Evolutionary conservation across 495 filamentous ascomycete genomes (phyloP), one percentile per base, ranked within the genome.

Genomic region (Xylaria venustula): DNA sequence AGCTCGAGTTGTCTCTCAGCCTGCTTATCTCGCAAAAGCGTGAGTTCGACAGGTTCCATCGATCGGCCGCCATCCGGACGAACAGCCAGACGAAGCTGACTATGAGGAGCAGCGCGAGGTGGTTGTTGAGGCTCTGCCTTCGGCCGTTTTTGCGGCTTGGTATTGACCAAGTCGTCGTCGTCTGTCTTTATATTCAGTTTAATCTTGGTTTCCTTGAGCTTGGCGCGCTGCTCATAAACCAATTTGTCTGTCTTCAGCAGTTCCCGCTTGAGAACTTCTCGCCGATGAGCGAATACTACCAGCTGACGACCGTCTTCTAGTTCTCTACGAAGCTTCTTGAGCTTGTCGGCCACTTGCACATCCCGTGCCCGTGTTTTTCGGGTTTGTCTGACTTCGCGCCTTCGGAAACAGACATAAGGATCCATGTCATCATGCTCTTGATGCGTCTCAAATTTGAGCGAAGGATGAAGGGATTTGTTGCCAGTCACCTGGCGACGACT

Each of bases 361-460:
- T 98, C 95, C 67, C 94, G 84, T 47, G 91, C 90, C 68, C 94
- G 87, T 32, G 94, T 98, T 77, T 97, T 98, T 64, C 94, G 88
- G 49, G 91, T 91, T 73, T 94, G 91, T 41, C 94, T 90, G 34
- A 96, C 90, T 73, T 98, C 94, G 45, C 95, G 90, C 55, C 95
- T 89, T 62, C 94, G 88, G 84, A 98, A 98, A 78, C 94, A 98
- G 71, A 98, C 93, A 72, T 95, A 98, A 54, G 94, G 95, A 76
- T 98, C 94, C 64, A 89, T 84, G 65, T 98, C 94, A 73, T 98
- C 94, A 46, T 88, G 96, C 54, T 98, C 94, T 70, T 88, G 87
- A 48, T 91, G 89, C 41, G 86, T 92, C 78, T 98, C 95, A 54
- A 96, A 91, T 85, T 96, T 98, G 73, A 98, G 85, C 22, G 77